Conservation (phyloP, 2,329 filamentous ascomycete genomes). For the Apiospora aurea region DNA sequence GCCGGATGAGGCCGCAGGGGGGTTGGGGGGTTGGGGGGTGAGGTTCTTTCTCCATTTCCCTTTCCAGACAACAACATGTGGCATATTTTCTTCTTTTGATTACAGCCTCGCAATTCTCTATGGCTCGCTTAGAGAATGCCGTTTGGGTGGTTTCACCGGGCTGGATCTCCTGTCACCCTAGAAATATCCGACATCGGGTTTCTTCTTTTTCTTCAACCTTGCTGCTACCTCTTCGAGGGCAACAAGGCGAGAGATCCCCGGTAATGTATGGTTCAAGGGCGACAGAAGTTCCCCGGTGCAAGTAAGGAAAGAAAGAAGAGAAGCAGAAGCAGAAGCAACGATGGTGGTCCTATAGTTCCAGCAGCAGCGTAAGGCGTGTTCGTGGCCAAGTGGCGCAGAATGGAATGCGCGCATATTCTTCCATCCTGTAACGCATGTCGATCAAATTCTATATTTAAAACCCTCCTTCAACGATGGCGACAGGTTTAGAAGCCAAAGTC, state of each 20-base stretch:
- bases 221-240: neutral
- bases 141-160: neutral
- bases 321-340: neutral
- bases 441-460: slow-evolving; percentile 5
- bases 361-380: neutral
- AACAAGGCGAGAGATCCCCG: too few species aligned
- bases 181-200: neutral
- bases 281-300: neutral
- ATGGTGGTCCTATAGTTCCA: neutral
- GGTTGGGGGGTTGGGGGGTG: neutral
- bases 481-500: neutral
- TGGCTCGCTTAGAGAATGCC: neutral
- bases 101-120: neutral
- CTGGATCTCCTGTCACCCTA: neutral
- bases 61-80: neutral
- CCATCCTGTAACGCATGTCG: neutral
- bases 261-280: too few species aligned
- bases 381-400: slow-evolving; percentile 2
- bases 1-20: neutral
- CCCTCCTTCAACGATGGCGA: neutral
- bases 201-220: neutral
- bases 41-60: neutral
- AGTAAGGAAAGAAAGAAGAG: neutral
- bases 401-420: neutral
- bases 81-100: neutral